These are phyloP conservation scores for Lachnellula subtilissima DNA, from an alignment of 2,329 filamentous ascomycete species.

Conservation along the genomic window DNA sequence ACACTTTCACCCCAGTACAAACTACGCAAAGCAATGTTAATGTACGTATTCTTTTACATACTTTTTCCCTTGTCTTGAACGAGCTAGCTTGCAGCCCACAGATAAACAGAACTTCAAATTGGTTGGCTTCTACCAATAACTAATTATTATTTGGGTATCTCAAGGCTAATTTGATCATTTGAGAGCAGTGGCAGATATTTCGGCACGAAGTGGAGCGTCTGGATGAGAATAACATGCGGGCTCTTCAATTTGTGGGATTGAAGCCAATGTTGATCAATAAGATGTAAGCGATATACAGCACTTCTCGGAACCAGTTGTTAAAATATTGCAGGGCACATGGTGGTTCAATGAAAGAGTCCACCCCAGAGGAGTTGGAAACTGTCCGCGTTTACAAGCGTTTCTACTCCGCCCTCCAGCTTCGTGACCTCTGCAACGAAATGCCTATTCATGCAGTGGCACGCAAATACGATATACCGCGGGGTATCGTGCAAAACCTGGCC, in stretches of 20 bases:
- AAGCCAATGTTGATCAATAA: conserved; percentile 62
- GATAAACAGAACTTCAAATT: too few relatives aligned
- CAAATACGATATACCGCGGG: conserved; percentile 67
- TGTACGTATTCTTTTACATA: conserved; percentile 3
- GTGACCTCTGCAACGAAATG: conserved; percentile 72
- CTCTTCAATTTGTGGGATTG: conserved; percentile 63
- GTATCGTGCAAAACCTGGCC: conserved; percentile 65
- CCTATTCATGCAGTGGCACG: conserved; percentile 64
- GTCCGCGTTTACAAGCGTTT: conserved; percentile 66
- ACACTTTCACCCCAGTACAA: conserved; percentile 71
- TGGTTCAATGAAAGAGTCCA: conserved; percentile 58
- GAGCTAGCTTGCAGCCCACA: neutral
- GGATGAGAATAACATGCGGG: conserved; percentile 66
- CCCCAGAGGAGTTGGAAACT: conserved; percentile 52
- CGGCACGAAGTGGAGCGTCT: conserved; percentile 65
- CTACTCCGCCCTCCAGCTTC: conserved; percentile 71
- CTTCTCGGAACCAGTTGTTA: conserved; percentile 2
- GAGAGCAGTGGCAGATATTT: conserved; percentile 57
- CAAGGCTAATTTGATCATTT: too few relatives aligned
- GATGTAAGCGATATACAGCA: conserved; percentile 45
- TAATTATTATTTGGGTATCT: too few relatives aligned
- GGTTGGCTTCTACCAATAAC: neutral
- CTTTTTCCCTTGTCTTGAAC: neutral
- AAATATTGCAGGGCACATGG: conserved; percentile 56
- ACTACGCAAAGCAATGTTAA: conserved; percentile 53